Percentiles rank a stretch among this genome's conserved stretches.
These are phyloP conservation scores for Cucumis variabilis DNA, from an alignment of 331 rosid genomes.

Conservation along the genomic window DNA sequence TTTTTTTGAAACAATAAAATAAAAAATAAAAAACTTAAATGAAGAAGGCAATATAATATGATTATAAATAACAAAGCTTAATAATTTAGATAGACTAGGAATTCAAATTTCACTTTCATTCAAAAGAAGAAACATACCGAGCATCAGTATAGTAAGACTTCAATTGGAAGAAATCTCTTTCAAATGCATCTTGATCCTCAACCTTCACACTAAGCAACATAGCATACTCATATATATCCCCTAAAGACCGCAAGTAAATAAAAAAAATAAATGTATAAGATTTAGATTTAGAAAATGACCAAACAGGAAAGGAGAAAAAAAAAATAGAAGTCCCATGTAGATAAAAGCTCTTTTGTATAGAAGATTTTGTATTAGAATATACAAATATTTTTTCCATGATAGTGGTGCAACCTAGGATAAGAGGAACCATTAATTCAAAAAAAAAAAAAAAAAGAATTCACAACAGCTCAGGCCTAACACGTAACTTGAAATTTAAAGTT, in stretches of 20 bases:
- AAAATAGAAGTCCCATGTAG: not conserved
- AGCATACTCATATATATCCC: constrained; percentile 96
- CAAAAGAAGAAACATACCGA: constrained; percentile 51
- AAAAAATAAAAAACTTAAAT: not conserved
- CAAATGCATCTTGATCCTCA: constrained; percentile 98
- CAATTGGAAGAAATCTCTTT: constrained; percentile 94
- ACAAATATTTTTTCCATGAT: not conserved
- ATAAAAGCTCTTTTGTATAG: constrained; percentile 17
- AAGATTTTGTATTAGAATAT: not conserved
- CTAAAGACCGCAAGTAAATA: constrained; percentile 52
- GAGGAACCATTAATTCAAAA: too few relatives aligned
- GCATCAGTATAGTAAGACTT: constrained; percentile 96
- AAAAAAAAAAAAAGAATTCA: too few relatives aligned
- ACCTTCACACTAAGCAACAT: constrained; percentile 86
- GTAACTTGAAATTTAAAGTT: too few relatives aligned
- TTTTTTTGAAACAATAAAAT: too few relatives aligned
- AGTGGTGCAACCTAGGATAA: too few relatives aligned
- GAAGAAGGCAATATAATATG: not conserved
- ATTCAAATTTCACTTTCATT: not conserved
- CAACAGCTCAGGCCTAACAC: too few relatives aligned
- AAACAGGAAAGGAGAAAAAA: not conserved
- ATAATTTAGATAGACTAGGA: too few relatives aligned
- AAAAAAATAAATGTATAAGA: constrained; percentile 10
- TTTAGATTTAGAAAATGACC: not conserved
- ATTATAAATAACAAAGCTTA: not conserved